These are phyloP conservation scores for Hygrophorus russula DNA, from an alignment of 768 basidiomycete genomes.

Conservation along the genomic window DNA sequence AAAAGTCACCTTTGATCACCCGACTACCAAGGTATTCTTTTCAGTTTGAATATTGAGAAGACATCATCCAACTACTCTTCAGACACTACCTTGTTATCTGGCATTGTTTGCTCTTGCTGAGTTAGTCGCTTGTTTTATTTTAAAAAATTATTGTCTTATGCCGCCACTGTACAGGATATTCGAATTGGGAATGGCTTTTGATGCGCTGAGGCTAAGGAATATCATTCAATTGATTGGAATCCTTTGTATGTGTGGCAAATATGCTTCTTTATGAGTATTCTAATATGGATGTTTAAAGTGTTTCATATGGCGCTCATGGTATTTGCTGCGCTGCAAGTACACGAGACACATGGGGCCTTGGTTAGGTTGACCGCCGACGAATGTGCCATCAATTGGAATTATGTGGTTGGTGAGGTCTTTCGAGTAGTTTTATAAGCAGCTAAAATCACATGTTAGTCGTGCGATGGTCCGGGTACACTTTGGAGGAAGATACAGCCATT, in stretches of 20 bases:
- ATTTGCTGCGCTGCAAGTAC: constrained; percentile 66
- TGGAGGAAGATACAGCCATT: constrained; percentile 52
- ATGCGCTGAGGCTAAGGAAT: constrained; percentile 73
- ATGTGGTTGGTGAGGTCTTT: constrained; percentile 26
- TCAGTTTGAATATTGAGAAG: not conserved
- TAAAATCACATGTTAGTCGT: constrained; percentile 7
- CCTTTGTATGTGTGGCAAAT: constrained; percentile 33
- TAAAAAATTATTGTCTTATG: constrained; percentile 3
- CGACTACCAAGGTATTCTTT: constrained; percentile 41
- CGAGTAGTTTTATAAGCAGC: not conserved
- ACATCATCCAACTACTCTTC: not conserved
- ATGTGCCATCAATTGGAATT: constrained; percentile 10
- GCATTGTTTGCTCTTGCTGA: constrained; percentile 76
- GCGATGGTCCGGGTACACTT: constrained; percentile 40
- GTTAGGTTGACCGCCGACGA: constrained; percentile 16
- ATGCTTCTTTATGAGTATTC: not conserved
- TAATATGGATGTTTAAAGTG: constrained; percentile 25
- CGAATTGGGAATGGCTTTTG: constrained; percentile 69
- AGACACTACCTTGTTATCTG: constrained; percentile 36
- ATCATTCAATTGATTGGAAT: constrained; percentile 71
- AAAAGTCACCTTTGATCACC: constrained; percentile 27
- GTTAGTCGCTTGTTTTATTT: constrained; percentile 27
- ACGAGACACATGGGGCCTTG: constrained; percentile 59
- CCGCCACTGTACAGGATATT: constrained; percentile 43
- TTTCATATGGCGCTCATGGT: constrained; percentile 71